Evolutionary conservation across 495 filamentous ascomycete species (phyloP), one percentile per base, ranked within the genome.

Genomic region (Aspergillus campestris): DNA sequence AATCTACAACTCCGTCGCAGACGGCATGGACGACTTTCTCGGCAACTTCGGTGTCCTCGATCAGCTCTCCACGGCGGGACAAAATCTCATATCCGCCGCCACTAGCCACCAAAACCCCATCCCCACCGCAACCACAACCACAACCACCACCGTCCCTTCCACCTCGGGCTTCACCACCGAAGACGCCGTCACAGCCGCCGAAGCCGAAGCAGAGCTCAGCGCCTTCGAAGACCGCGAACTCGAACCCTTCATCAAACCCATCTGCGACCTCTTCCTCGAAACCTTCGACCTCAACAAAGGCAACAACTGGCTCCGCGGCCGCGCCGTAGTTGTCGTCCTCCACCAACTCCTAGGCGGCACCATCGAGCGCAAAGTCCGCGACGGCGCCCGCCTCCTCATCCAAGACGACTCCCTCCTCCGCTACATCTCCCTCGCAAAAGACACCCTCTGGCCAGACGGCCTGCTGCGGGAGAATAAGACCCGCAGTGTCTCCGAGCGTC

Each of bases 11-110:
- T 95, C 89, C 3, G 89, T 99, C 37, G 80, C 91, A 3, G 91
- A 97, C 59, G 94, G 92, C 30, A 95, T 97, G 89, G 94, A 99
- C 65, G 92, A 99, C 52, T 89, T 97, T 49, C 69, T 95, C 3
- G 88, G 94, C 33, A 96, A 94, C 58, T 90, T 97, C 40, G 88
- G 92, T 5, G 87, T 97, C 0, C 78, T 98, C 9, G 94, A 97
- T 52, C 94, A 97, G 58, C 78, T 98, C 7, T 94, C 89, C 9
- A 74, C 91, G 3, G 88, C 92, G 5, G 89, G 91, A 0, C 89
- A 95, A 59, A 96, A 91, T 54, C 75, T 98, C 28, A 86, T 98
- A 31, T 87, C 87, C 6, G 87, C 89, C 14, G 88, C 90, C 7
- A 86, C 88, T 4, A 84, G 72, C 48, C 89, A 94, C 60, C 48